Base-by-base conservation (phyloP, 495 filamentous ascomycete species). In the Penicillium lividum region DNA sequence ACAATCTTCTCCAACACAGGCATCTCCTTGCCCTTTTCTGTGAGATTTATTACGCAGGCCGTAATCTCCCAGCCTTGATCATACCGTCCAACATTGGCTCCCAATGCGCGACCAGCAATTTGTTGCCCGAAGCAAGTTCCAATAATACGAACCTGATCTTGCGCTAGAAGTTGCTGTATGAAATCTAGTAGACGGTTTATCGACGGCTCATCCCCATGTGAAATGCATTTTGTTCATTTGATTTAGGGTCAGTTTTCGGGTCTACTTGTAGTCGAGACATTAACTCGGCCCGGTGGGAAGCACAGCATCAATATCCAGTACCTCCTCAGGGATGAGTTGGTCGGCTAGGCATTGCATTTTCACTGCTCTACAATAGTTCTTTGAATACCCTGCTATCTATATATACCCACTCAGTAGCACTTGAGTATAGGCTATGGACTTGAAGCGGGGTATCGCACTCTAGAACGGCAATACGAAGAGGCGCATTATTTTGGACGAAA, bases 51-150 rank as follows among this genome's bases (percentile, higher is more conserved):
- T 33, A 88, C 79, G 9, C 80, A 83, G 0, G 95, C 92, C 47
- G 87, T 84, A 28, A 88, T 77, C 69, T 97, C 93, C 93, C 93
- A 97, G 7, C 89, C 91, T 5, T 67, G 70, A 31, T 82, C 77
- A 62, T 82, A 89, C 42, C 84, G 73, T n/a, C 77, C 84, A 7
- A 96, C 87, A 46, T 81, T 82, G 31, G 72, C 80, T 1, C 85
- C 89, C 56, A 96, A 66, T 3, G 92, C 91, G 18, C 92, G 80
- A 0, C 83, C 91, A 51, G 96, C 77, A 51, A 97, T 93, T 73
- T 97, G 92, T 68, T 97, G 93, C 16, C 92, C 93, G 70, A 93
- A 97, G 68, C 93, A 97, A 29, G 94, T 82, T 13, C 91, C 92
- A 18, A 96, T 78, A 22, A 95, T 72, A 25, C 84, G 80, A 40